Conservation (phyloP, 352 stramenopile genomes). For the Phytophthora fragariae region DNA sequence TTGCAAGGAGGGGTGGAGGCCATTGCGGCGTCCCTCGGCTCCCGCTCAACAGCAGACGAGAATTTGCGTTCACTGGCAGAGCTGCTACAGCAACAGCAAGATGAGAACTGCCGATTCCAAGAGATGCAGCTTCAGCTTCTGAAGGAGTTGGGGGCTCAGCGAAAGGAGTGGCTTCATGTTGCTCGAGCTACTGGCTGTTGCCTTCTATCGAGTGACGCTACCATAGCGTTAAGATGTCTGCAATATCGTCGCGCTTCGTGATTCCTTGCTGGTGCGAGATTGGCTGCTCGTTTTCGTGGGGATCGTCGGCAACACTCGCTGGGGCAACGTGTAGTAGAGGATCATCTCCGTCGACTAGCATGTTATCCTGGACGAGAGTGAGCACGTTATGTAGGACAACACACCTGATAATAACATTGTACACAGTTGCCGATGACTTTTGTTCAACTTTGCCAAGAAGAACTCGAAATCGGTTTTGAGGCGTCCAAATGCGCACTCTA, state of each 20-base stretch:
- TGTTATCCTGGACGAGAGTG: not conserved
- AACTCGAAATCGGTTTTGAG: not conserved
- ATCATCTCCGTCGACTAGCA: not conserved
- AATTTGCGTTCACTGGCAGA: too few species aligned
- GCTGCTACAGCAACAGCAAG: too few species aligned
- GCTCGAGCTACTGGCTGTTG: too few species aligned
- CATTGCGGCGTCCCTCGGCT: too few species aligned
- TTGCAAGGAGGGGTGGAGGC: too few species aligned
- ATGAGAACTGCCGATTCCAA: too few species aligned
- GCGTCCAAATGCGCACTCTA: not conserved
- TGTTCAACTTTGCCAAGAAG: not conserved
- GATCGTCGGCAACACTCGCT: not conserved
- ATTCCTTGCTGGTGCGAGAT: slow-evolving; percentile 9
- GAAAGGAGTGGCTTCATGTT: too few species aligned
- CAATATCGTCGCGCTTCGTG: slow-evolving; percentile 11
- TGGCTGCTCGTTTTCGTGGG: not conserved
- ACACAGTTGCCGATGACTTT: not conserved
- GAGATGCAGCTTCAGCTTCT: too few species aligned
- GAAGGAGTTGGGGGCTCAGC: too few species aligned
- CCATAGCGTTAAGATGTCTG: not conserved
- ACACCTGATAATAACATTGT: slow-evolving; percentile 25
- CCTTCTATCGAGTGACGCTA: too few species aligned
- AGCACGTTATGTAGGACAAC: slow-evolving; percentile 28
- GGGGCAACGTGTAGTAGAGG: not conserved
- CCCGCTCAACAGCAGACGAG: too few species aligned